Percentiles rank a stretch among this genome's conserved stretches.
These are phyloP conservation scores for Ormosia semicastrata DNA, from an alignment of 306 rosid genomes.

Conservation along the genomic window DNA sequence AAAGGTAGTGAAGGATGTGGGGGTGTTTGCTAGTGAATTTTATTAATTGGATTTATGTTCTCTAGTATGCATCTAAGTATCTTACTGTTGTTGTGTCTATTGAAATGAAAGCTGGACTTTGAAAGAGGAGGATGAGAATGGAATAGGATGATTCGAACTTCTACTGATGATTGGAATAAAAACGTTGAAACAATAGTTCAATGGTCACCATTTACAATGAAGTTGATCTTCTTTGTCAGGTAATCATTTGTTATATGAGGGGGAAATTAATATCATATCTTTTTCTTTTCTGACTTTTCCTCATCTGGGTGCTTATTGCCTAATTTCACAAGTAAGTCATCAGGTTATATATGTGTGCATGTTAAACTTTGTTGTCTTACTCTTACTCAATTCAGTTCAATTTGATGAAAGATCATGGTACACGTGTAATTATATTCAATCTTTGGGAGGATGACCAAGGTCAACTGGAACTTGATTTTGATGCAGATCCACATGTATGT, in stretches of 20 bases:
- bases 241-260: constrained; percentile 16
- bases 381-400: constrained; percentile 51
- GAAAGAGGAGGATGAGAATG: constrained; percentile 57
- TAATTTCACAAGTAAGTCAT: background rate
- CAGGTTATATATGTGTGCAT: too few relatives aligned
- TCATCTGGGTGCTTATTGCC: constrained; percentile 6
- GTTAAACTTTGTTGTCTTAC: constrained; percentile 27
- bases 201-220: constrained; percentile 88
- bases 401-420: constrained; percentile 66
- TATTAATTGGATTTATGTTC: constrained; percentile 7
- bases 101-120: constrained; percentile 73
- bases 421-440: constrained; percentile 87
- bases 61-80: constrained; percentile 32
- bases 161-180: constrained; percentile 65
- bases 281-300: background rate
- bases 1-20: background rate
- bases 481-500: constrained; percentile 77
- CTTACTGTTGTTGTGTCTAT: constrained; percentile 25
- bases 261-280: background rate
- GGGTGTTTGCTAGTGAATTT: constrained; percentile 8
- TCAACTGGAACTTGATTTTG: constrained; percentile 87
- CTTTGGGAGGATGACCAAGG: constrained; percentile 99
- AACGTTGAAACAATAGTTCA: constrained; percentile 69
- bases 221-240: constrained; percentile 72
- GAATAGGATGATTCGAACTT: constrained; percentile 63